Conservation (phyloP, 2,329 filamentous ascomycete species). For the Cordyceps militaris region DNA sequence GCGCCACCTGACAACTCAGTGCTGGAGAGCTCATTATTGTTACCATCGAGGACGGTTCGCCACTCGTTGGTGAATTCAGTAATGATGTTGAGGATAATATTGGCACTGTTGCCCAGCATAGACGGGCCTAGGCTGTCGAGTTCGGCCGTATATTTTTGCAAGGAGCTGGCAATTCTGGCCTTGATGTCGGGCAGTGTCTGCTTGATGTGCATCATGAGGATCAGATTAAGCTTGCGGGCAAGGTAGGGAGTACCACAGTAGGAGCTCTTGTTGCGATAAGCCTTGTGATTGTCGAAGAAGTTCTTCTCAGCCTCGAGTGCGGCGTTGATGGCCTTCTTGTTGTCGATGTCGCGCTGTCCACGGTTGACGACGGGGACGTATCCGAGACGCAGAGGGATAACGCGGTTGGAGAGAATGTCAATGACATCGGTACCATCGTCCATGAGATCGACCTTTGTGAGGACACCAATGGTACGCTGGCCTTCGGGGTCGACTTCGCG, state of each 20-base stretch:
- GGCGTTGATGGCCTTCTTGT: conserved; percentile 87
- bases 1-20: conserved; percentile 92
- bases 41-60: conserved; percentile 90
- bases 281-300: conserved; percentile 98
- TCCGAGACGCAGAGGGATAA: conserved; percentile 88
- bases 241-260: conserved; percentile 98
- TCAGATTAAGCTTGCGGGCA: conserved; percentile 92
- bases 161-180: conserved; percentile 84
- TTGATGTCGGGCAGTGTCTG: conserved; percentile 99
- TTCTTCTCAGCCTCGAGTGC: conserved; percentile 91
- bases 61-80: conserved; percentile 98
- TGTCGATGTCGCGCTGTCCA: conserved; percentile 96
- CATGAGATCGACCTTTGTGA: conserved; percentile 99
- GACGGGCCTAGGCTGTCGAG: conserved; percentile 81
- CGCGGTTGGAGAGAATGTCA: conserved; percentile 93
- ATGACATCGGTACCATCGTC: conserved; percentile 97
- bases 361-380: conserved; percentile 98
- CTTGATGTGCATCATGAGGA: conserved; percentile 99
- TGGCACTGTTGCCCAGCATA: conserved; percentile 90
- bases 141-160: conserved; percentile 85
- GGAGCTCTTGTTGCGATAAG: conserved; percentile 95
- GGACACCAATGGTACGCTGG: conserved; percentile 93
- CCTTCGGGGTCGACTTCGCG: conserved; percentile 96
- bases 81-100: conserved; percentile 97
- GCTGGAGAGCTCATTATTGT: conserved; percentile 93